Conservation (phyloP, 2,329 filamentous ascomycete genomes). For the Byssochlamys sp. region DNA sequence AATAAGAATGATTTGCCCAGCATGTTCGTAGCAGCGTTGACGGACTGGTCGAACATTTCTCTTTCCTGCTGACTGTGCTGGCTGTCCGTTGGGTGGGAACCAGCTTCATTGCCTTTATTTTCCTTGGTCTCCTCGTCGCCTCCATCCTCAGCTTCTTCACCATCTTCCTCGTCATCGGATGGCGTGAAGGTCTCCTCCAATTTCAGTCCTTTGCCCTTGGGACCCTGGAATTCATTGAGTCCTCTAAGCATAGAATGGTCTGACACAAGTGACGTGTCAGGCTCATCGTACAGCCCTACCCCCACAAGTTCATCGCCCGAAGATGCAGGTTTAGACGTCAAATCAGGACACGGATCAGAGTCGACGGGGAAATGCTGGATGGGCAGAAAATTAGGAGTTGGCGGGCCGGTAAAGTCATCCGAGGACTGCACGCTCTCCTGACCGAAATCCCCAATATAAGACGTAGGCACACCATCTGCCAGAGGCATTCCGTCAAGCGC, state of each 20-base stretch:
- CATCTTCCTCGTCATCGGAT: constrained; percentile 47
- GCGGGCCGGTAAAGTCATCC: constrained; percentile 24
- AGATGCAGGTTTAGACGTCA: constrained; percentile 46
- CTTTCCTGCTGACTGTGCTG: not conserved
- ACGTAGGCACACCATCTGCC: constrained; percentile 21
- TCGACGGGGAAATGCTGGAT: constrained; percentile 23
- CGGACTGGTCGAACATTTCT: not conserved
- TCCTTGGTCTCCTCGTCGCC: constrained; percentile 27
- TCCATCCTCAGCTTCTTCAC: constrained; percentile 50
- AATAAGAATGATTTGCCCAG: constrained; percentile 26
- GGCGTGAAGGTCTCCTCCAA: constrained; percentile 67
- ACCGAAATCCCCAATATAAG: constrained; percentile 19
- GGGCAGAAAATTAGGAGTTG: constrained; percentile 31
- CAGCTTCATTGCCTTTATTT: constrained; percentile 2
- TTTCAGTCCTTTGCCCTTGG: constrained; percentile 63
- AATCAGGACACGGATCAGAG: constrained; percentile 18
- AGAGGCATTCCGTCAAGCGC: constrained; percentile 24
- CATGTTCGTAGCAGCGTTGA: constrained; percentile 17
- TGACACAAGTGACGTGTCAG: constrained; percentile 45
- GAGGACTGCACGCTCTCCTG: constrained; percentile 28
- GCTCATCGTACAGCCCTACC: constrained; percentile 70
- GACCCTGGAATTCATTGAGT: constrained; percentile 31
- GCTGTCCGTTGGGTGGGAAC: not conserved
- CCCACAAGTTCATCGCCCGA: constrained; percentile 66
- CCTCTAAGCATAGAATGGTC: constrained; percentile 50